Evolutionary conservation across 495 filamentous ascomycete genomes (phyloP).

Genomic region (Xylaria palmicola): DNA sequence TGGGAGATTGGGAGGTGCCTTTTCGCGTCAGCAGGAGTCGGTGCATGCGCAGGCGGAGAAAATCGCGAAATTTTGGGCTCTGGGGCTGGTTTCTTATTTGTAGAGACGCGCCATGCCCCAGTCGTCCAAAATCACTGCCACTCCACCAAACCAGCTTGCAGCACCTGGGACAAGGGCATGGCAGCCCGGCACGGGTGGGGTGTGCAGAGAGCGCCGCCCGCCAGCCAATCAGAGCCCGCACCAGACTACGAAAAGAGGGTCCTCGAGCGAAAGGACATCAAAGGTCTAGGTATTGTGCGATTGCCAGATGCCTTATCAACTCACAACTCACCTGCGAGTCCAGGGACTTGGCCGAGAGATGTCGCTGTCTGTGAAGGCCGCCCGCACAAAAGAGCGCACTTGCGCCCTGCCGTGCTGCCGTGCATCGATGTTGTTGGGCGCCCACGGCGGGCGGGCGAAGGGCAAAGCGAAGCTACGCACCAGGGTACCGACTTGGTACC

Average conservation of each 20-base stretch:
- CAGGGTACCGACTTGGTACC: no score
- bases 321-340: slow-evolving; percentile 4
- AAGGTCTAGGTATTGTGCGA: neutral
- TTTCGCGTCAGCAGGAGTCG: slow-evolving; percentile 30
- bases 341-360: neutral
- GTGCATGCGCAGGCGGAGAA: slow-evolving; percentile 24
- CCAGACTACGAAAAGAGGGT: slow-evolving; percentile 1
- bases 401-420: no score
- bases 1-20: slow-evolving; percentile 32
- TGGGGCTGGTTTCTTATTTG: slow-evolving; percentile 45
- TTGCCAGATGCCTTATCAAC: neutral
- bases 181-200: neutral
- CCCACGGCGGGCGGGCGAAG: no score
- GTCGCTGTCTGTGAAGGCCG: neutral
- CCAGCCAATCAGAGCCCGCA: neutral
- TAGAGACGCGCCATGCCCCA: slow-evolving; percentile 28
- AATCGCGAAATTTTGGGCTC: slow-evolving; percentile 37
- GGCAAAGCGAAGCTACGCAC: no score
- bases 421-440: no score
- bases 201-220: neutral
- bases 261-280: neutral
- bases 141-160: slow-evolving; percentile 10
- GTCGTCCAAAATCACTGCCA: slow-evolving; percentile 27
- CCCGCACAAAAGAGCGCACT: neutral
- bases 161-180: slow-evolving; percentile 10